A percentile compares a stretch with the other conserved stretches of the same genome.
phyloP scores from a whole-genome alignment of 805 yeast genomes.

The Priceomyces medius region DNA sequence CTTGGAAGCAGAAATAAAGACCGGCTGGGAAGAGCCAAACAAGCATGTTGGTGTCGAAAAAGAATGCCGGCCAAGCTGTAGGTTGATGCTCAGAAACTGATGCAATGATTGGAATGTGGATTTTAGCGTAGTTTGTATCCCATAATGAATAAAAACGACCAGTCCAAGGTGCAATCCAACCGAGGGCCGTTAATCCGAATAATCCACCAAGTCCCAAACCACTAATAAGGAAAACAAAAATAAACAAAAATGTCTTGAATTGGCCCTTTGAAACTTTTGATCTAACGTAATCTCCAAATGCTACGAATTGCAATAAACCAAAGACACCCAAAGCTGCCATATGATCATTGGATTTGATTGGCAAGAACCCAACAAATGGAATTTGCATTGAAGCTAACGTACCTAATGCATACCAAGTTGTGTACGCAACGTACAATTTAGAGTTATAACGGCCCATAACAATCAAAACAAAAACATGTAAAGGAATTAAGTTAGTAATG shows the following conservation, averaged over 20 bases:
- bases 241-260: conserved; percentile 66
- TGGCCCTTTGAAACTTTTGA: conserved; percentile 68
- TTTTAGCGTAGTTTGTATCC: conserved; percentile 97
- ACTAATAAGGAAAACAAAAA: conserved; percentile 57
- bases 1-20: conserved; percentile 85
- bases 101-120: conserved; percentile 97
- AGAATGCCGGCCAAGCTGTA: conserved; percentile 99
- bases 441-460: conserved; percentile 92
- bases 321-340: conserved; percentile 98
- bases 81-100: conserved; percentile 99
- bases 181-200: conserved; percentile 79
- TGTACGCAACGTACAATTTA: conserved; percentile 82
- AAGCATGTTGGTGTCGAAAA: conserved; percentile 87
- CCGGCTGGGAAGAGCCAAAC: conserved; percentile 99
- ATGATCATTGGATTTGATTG: conserved; percentile 95
- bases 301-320: conserved; percentile 88
- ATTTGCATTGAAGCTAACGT: conserved; percentile 99
- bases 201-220: conserved; percentile 68
- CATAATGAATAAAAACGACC: conserved; percentile 98
- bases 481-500: conserved; percentile 94
- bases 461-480: conserved; percentile 86
- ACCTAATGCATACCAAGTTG: conserved; percentile 96
- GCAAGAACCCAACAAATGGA: conserved; percentile 97
- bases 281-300: conserved; percentile 79
- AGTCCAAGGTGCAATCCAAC: conserved; percentile 98